Conservation (phyloP, 164 flowering plant species). For the Amborella trichopoda region DNA sequence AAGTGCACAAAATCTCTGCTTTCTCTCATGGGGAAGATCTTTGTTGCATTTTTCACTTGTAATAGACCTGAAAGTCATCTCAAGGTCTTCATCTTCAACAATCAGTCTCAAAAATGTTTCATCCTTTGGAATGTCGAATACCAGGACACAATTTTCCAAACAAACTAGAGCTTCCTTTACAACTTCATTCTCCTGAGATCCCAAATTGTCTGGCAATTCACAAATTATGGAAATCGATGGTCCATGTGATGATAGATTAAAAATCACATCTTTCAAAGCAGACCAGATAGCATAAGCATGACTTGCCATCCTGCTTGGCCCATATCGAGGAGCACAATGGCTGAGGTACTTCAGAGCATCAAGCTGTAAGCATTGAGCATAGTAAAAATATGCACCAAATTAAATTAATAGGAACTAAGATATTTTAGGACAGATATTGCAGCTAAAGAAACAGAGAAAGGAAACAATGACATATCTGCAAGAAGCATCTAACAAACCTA, state of each 20-base stretch:
- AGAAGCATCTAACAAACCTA: slow-evolving; percentile 6
- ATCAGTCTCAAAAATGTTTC: slow-evolving; percentile 28
- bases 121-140: slow-evolving; percentile 15
- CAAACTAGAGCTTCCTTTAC: slow-evolving; percentile 45
- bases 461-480: background rate
- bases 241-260: slow-evolving; percentile 18
- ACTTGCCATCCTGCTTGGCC: slow-evolving; percentile 50
- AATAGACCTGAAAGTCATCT: slow-evolving; percentile 26
- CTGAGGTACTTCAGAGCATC: slow-evolving; percentile 79
- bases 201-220: slow-evolving; percentile 23
- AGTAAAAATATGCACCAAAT: background rate
- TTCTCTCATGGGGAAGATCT: slow-evolving; percentile 29
- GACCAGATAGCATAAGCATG: slow-evolving; percentile 66
- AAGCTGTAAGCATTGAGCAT: slow-evolving; percentile 35
- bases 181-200: slow-evolving; percentile 39
- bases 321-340: slow-evolving; percentile 47
- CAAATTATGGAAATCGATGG: slow-evolving; percentile 17
- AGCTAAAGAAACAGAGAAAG: background rate
- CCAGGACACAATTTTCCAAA: slow-evolving; percentile 34
- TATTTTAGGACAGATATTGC: background rate
- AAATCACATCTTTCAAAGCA: slow-evolving; percentile 44
- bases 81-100: slow-evolving; percentile 50
- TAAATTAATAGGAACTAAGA: background rate
- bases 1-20: slow-evolving; percentile 41
- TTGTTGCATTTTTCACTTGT: slow-evolving; percentile 14